Evolutionary conservation across 2,329 filamentous ascomycete species (phyloP), one percentile per base, ranked within the genome.

Genomic region (Fusarium robinianum): DNA sequence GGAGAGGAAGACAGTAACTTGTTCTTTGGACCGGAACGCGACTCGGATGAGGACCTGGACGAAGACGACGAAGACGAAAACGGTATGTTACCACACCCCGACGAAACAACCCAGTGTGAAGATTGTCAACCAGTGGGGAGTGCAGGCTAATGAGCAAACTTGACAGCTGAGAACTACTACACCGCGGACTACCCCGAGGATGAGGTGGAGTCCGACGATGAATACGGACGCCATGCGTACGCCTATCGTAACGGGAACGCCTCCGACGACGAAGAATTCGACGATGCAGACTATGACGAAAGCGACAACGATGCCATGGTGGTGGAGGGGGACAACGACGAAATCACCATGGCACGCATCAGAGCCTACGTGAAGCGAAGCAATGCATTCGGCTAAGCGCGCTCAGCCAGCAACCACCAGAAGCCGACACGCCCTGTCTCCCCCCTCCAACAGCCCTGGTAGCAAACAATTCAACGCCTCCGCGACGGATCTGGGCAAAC

Each of bases 151-250:
- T 36, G 41, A 42, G 42, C 31, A 51, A 49, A 24, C 8, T 30
- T 15, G 8, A 11, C 48, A 84, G 85, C 87, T 23, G 87, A 91
- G 63, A 85, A 89, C 59, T 84, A 89, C 66, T 90, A 90, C 62
- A 82, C 83, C 4, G 84, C 86, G 40, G 87, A 91, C 63, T 91
- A 91, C 56, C 87, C 87, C 1, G 87, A 91, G 50, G 87, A 91
- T 40, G 87, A 91, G 63, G 77, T 90, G 10, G 84, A 81, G 30
- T 84, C 81, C 11, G 86, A 90, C 56, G 70, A 73, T 38, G 71
- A 73, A 45, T 72, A 75, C 49, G 78, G 74, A 29, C 71, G 73
- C 8, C 75, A 80, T 41, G 64, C 79, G 2, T 84, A 84, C 61
- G 66, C 71, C 22, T 83, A 77, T 59, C 72, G 75, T 29, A 79